phyloP scores from a whole-genome alignment of 73 alveolate species.

The Durusdinium trenchii region DNA sequence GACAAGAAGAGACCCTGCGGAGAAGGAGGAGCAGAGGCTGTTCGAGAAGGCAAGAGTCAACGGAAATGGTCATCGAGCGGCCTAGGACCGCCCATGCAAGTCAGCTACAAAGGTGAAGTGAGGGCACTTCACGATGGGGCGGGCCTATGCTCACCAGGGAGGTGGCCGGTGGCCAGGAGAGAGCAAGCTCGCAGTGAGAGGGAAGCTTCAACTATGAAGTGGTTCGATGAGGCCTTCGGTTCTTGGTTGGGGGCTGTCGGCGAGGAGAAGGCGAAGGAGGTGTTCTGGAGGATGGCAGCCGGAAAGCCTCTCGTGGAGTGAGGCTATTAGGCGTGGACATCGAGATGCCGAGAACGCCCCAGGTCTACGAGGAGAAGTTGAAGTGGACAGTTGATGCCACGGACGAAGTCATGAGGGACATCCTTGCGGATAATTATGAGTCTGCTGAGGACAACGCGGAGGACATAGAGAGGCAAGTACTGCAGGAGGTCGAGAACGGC shows the following conservation, averaged over 20 bases:
- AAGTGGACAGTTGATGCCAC: conserved; percentile 30
- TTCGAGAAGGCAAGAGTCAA: neutral
- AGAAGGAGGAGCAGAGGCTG: too few relatives aligned
- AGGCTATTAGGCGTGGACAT: conserved; percentile 24
- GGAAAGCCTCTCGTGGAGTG: neutral
- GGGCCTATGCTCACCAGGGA: neutral
- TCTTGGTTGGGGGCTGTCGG: neutral
- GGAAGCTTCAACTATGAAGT: too few relatives aligned
- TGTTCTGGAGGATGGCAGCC: conserved; percentile 45
- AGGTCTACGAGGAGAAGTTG: conserved; percentile 32
- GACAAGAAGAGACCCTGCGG: too few relatives aligned
- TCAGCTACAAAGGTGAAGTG: neutral
- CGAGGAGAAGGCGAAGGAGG: too few relatives aligned
- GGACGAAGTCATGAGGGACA: neutral
- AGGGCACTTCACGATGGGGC: neutral
- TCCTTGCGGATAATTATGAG: neutral
- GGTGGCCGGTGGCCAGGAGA: neutral
- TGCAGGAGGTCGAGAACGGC: neutral
- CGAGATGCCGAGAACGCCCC: conserved; percentile 6
- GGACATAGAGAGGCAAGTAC: neutral
- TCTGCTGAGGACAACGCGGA: neutral
- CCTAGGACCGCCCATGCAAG: neutral
- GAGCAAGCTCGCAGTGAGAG: neutral
- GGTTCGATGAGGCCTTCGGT: neutral
- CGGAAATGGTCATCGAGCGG: neutral